Percentiles rank a stretch among this genome's conserved stretches.
These are phyloP conservation scores for Microascus cirrosus DNA, from an alignment of 2,329 filamentous ascomycete species.

Conservation along the genomic window DNA sequence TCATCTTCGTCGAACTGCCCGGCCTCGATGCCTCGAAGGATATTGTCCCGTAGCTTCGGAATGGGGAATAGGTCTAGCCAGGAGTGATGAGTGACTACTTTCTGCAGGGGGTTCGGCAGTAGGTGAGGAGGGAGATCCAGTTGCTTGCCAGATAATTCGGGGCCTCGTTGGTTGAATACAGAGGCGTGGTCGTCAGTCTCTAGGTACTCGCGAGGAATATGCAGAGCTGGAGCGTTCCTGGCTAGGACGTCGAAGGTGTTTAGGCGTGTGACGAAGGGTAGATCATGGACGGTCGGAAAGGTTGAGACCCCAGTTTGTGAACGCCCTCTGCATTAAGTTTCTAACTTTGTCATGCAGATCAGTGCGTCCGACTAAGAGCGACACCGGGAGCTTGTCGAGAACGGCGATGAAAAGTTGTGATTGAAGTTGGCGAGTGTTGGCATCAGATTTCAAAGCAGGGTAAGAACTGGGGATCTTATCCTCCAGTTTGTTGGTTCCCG, in stretches of 20 bases:
- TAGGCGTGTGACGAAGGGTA: slow-evolving; percentile 1
- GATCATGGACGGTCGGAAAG: neutral
- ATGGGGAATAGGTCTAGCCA: slow-evolving; percentile 1
- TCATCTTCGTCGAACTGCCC: neutral
- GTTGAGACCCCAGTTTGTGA: neutral
- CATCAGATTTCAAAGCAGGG: neutral
- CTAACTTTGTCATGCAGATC: neutral
- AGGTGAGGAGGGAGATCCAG: neutral
- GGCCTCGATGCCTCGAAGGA: neutral
- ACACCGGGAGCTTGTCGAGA: too few relatives aligned
- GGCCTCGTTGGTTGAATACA: neutral
- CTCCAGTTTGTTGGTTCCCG: too few relatives aligned
- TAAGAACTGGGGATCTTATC: too few relatives aligned
- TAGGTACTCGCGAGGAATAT: neutral
- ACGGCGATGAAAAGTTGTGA: too few relatives aligned
- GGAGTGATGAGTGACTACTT: neutral
- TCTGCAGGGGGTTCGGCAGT: neutral
- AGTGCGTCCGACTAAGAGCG: too few relatives aligned
- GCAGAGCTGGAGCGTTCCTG: neutral
- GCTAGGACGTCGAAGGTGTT: neutral
- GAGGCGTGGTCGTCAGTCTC: neutral
- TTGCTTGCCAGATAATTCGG: neutral
- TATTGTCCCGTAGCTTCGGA: neutral
- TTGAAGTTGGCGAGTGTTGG: too few relatives aligned
- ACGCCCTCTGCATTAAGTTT: neutral